Percentiles rank a stretch among this genome's conserved stretches.
phyloP scores from a whole-genome alignment of 2,329 filamentous ascomycete genomes.

The Cordyceps tenuipes region DNA sequence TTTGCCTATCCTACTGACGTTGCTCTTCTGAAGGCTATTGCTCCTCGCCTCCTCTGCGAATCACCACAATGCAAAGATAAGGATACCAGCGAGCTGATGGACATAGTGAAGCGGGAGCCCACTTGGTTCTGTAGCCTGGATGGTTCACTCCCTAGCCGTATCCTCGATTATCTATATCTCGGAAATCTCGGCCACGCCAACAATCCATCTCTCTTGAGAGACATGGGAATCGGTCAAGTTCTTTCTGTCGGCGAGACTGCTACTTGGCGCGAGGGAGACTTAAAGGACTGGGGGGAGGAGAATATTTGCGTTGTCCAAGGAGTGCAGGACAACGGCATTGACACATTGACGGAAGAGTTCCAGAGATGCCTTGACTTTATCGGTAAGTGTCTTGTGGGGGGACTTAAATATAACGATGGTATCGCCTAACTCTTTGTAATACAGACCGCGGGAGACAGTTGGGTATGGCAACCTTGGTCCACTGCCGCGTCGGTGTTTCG shows the following conservation, averaged over 20 bases:
- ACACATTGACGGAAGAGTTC: conserved; percentile 81
- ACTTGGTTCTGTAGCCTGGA: conserved; percentile 77
- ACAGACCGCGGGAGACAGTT: conserved; percentile 70
- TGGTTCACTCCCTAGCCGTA: conserved; percentile 80
- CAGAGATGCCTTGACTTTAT: conserved; percentile 83
- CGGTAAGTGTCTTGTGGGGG: conserved; percentile 54
- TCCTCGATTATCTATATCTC: conserved; percentile 91
- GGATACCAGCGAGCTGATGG: conserved; percentile 43
- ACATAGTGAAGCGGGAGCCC: conserved; percentile 53
- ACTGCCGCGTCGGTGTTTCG: conserved; percentile 93
- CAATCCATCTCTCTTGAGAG: conserved; percentile 72
- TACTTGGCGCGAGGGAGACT: conserved; percentile 65
- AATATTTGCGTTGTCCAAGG: conserved; percentile 75
- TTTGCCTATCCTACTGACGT: conserved; percentile 94
- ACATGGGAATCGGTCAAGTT: conserved; percentile 77
- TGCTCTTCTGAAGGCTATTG: conserved; percentile 66
- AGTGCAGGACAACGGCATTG: conserved; percentile 95
- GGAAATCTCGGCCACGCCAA: conserved; percentile 92
- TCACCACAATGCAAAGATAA: conserved; percentile 50
- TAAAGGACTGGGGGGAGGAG: conserved; percentile 64
- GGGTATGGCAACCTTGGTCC: conserved; percentile 80
- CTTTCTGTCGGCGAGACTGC: conserved; percentile 87
- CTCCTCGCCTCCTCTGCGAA: conserved; percentile 63
- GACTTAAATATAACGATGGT: background rate
- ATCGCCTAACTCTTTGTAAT: conserved; percentile 9